These are phyloP conservation scores for Boletus pseudo-olivaceus DNA, from an alignment of 768 basidiomycete genomes.

Conservation along the genomic window DNA sequence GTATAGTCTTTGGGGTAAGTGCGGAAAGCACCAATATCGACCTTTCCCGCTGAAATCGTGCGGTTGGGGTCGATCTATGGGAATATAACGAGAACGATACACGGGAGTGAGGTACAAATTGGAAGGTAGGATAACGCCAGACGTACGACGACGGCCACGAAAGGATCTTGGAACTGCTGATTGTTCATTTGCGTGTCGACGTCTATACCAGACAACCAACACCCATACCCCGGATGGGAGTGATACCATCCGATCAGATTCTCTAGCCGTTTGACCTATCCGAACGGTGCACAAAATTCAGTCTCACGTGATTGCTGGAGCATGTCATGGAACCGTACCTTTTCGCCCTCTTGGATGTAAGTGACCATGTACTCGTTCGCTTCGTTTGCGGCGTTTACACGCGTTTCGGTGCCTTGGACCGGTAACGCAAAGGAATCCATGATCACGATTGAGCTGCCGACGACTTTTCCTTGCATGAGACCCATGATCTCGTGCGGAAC, in stretches of 20 bases:
- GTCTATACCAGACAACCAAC: slow-evolving; percentile 99
- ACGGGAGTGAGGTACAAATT: not conserved
- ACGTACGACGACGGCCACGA: slow-evolving; percentile 92
- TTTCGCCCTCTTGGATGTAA: slow-evolving; percentile 77
- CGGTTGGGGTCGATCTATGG: slow-evolving; percentile 93
- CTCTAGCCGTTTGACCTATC: slow-evolving; percentile 77
- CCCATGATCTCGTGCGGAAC: slow-evolving; percentile 99
- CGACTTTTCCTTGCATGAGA: slow-evolving; percentile 95
- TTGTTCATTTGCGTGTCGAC: slow-evolving; percentile 96
- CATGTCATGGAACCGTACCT: slow-evolving; percentile 43
- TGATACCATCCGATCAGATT: slow-evolving; percentile 97
- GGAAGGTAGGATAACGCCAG: not conserved
- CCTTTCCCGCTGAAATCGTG: slow-evolving; percentile 96
- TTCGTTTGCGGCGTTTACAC: slow-evolving; percentile 93
- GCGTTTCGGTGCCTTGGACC: slow-evolving; percentile 96
- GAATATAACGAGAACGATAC: not conserved
- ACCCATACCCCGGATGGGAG: slow-evolving; percentile 98
- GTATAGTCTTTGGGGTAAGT: slow-evolving; percentile 96
- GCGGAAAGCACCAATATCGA: slow-evolving; percentile 98
- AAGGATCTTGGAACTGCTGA: slow-evolving; percentile 94
- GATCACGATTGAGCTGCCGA: slow-evolving; percentile 73
- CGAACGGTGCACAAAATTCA: not conserved
- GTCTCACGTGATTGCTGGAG: not conserved
- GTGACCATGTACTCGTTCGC: slow-evolving; percentile 99
- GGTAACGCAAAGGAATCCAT: slow-evolving; percentile 98